Evolutionary conservation across 768 basidiomycete species (phyloP).

Genomic region (Mycena crocata): DNA sequence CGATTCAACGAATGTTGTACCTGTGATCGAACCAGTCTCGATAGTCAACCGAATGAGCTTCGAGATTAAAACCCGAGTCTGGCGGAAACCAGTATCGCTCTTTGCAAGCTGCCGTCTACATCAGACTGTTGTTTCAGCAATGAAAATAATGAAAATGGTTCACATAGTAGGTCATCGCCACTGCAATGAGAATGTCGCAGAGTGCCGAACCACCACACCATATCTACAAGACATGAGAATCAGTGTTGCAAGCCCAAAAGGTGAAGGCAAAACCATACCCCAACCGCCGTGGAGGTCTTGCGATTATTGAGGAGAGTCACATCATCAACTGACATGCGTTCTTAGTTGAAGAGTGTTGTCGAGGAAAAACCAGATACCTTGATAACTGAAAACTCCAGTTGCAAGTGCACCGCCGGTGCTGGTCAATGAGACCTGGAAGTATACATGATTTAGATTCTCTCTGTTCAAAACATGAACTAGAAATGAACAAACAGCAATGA

Average conservation of each 20-base stretch:
- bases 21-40: background rate
- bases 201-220: background rate
- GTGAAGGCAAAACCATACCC: background rate
- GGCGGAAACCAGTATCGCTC: background rate
- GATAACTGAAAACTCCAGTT: background rate
- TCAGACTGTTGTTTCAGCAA: background rate
- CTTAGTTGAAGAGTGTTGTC: no score
- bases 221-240: background rate
- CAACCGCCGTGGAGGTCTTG: background rate
- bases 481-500: background rate
- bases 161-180: background rate
- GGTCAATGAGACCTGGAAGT: background rate
- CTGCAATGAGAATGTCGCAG: background rate
- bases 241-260: no score
- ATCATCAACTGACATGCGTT: background rate
- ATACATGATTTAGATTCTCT: background rate
- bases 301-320: slow-evolving; percentile 3
- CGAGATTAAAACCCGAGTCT: background rate
- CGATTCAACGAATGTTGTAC: background rate
- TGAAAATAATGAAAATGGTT: background rate
- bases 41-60: background rate
- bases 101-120: background rate
- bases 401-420: background rate
- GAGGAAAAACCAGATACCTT: background rate
- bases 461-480: background rate